Evolutionary conservation across 2,329 filamentous ascomycete species (phyloP).

Genomic region (Periglandula ipomoeae): DNA sequence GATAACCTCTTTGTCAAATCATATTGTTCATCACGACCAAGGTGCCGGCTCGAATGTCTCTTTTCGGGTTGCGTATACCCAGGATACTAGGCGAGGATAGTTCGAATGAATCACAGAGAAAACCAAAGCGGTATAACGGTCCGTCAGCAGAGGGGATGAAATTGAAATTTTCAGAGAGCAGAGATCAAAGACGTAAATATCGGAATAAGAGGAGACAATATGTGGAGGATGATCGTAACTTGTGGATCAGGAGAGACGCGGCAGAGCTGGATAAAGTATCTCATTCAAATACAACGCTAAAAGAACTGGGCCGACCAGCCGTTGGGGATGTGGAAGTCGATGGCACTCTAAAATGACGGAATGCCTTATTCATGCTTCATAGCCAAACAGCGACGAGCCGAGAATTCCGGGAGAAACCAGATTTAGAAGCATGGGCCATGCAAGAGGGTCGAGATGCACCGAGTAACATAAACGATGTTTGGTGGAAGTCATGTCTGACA

Average conservation of each 20-base stretch:
- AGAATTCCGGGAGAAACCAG: not conserved
- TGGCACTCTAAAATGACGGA: not conserved
- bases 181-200: not conserved
- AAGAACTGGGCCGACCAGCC: not conserved
- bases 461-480: not conserved
- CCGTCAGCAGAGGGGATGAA: not conserved
- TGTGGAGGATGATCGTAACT: constrained; percentile 1
- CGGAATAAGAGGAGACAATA: not conserved
- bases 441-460: not conserved
- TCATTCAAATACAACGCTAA: not conserved
- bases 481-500: not conserved
- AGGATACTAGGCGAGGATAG: no score
- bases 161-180: not conserved
- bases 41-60: no score
- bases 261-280: not conserved
- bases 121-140: no score
- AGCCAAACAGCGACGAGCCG: not conserved
- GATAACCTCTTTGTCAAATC: not conserved
- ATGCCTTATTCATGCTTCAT: not conserved
- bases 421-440: not conserved
- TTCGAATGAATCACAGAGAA: no score
- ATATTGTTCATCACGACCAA: not conserved
- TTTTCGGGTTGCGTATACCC: no score
- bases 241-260: not conserved
- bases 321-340: not conserved